These are phyloP conservation scores for Penicillium sp. DNA, from an alignment of 2,329 filamentous ascomycete species.

Conservation along the genomic window DNA sequence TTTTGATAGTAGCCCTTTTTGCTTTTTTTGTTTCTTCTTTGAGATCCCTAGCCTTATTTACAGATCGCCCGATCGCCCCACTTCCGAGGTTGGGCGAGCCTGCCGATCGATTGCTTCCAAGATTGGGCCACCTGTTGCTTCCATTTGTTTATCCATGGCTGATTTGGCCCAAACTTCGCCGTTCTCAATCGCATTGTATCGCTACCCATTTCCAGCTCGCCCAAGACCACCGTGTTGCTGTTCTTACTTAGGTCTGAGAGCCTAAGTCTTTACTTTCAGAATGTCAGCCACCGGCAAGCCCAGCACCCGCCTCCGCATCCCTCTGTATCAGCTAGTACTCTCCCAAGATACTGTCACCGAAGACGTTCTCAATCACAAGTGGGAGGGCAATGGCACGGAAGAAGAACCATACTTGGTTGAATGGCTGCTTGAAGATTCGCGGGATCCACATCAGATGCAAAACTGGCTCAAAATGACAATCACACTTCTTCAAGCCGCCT, in stretches of 20 bases:
- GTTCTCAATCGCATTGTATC: too few relatives aligned
- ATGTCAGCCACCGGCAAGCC: background rate
- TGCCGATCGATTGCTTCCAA: too few relatives aligned
- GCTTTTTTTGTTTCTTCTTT: too few relatives aligned
- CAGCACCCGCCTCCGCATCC: background rate
- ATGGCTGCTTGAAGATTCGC: conserved; percentile 1
- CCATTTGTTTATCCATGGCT: too few relatives aligned
- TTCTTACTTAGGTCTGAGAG: background rate
- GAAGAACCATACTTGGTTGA: conserved; percentile 4
- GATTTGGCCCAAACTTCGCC: too few relatives aligned
- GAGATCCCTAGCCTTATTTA: too few relatives aligned
- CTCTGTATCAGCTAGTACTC: conserved; percentile 3
- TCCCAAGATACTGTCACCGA: conserved; percentile 5
- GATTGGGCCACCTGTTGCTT: too few relatives aligned
- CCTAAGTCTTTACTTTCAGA: background rate
- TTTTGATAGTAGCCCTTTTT: too few relatives aligned
- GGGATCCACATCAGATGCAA: conserved; percentile 2
- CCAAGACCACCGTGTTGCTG: background rate
- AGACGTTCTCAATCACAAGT: background rate
- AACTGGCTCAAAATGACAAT: conserved; percentile 4
- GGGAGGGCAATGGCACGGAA: conserved; percentile 1
- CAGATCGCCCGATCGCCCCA: too few relatives aligned
- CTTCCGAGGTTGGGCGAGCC: too few relatives aligned
- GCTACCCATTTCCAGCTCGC: background rate
- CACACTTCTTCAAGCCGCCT: background rate